These are phyloP conservation scores for Penicillium sp. DNA, from an alignment of 2,329 filamentous ascomycete species.

Conservation along the genomic window DNA sequence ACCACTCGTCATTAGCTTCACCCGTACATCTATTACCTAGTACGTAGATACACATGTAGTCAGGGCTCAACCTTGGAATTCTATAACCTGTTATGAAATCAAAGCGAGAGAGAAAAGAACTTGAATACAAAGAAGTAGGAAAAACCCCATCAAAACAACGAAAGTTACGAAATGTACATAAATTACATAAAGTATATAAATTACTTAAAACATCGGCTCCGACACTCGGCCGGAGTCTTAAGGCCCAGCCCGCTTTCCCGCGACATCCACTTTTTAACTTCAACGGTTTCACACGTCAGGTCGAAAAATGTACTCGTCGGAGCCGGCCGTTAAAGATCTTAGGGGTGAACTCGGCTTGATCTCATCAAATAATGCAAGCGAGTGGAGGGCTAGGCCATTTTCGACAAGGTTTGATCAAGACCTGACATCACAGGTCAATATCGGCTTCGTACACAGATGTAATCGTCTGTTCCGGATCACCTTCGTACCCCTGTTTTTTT, in stretches of 20 bases:
- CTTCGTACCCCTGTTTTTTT: constrained; percentile 8
- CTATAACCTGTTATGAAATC: background rate
- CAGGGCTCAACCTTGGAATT: background rate
- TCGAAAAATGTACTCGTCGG: constrained; percentile 11
- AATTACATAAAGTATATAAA: background rate
- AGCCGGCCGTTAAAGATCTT: constrained; percentile 20
- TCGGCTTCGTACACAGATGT: constrained; percentile 13
- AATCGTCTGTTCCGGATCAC: constrained; percentile 11
- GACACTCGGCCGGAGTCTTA: constrained; percentile 19
- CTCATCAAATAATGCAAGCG: constrained; percentile 8
- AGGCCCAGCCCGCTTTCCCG: constrained; percentile 1
- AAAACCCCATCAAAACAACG: background rate
- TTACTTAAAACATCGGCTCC: constrained; percentile 14
- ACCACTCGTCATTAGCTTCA: background rate
- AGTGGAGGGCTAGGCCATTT: constrained; percentile 2
- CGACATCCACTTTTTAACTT: constrained; percentile 1
- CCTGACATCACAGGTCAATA: constrained; percentile 19
- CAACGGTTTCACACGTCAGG: constrained; percentile 14
- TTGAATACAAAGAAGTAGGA: background rate
- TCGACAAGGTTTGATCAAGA: background rate
- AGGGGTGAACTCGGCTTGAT: constrained; percentile 21
- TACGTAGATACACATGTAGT: background rate
- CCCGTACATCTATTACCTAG: background rate
- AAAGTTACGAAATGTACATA: background rate
- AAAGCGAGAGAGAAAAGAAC: background rate